Evolutionary conservation across 2,329 filamentous ascomycete genomes (phyloP).

Genomic region (Rhinocladiella similis): DNA sequence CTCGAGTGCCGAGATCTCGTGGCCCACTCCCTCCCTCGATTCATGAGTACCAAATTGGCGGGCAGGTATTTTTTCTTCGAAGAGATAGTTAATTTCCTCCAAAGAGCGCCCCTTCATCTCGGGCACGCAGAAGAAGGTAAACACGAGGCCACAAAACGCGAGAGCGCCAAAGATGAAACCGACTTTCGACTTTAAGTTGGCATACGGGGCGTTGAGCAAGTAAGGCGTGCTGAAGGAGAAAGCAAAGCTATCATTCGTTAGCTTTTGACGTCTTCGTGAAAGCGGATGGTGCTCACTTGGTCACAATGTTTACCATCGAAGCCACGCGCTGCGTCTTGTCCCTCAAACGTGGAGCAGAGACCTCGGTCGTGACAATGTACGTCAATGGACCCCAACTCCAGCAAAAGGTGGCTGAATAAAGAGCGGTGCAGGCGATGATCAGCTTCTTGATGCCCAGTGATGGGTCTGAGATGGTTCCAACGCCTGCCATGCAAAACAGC

Average conservation of each 20-base stretch:
- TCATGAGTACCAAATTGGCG: too few species aligned
- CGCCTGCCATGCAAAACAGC: too few species aligned
- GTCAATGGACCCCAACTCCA: slow-evolving; percentile 19
- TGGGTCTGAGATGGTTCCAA: too few species aligned
- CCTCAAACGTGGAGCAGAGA: neutral
- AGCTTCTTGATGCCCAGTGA: too few species aligned
- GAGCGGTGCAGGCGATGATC: too few species aligned
- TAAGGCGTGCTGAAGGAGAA: neutral
- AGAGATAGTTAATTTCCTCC: neutral
- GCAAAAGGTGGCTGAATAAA: neutral
- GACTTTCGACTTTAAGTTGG: neutral
- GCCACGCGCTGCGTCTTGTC: neutral
- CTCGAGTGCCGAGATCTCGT: too few species aligned
- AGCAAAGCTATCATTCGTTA: too few species aligned
- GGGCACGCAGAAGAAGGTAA: neutral
- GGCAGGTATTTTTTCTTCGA: neutral
- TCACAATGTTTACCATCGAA: neutral
- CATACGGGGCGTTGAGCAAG: neutral
- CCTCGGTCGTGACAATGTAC: neutral
- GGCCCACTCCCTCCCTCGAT: too few species aligned
- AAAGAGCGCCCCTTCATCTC: neutral
- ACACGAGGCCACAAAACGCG: neutral
- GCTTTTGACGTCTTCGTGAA: too few species aligned
- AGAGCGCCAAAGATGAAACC: neutral
- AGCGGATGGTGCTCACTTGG: too few species aligned